Base-by-base conservation (phyloP, 257 asterid species). In the Penstemon barbatus region DNA sequence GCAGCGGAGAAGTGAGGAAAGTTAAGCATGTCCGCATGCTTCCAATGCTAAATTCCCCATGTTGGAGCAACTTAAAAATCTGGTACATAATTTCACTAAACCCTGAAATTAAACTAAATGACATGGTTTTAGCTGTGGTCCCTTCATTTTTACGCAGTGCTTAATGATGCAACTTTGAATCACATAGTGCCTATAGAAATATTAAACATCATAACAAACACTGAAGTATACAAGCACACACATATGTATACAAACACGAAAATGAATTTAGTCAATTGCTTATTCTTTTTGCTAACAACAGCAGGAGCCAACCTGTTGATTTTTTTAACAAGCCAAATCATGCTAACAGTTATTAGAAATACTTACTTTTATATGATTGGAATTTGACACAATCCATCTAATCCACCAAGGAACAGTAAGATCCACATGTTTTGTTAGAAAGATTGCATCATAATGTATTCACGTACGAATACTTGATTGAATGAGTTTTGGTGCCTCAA, bases 21-120 rank as follows among this genome's bases (percentile, higher is more conserved):
- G 53, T 71, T 66, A 65, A 78, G 56, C 74, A 61, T 50, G 51
- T 64, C 65, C 60, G 7, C 37, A 13, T 39, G 42, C 63, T 63
- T 61, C 45, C 51, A 60, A 40, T 40, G 46, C 33, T 61, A 65
- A 45, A 68, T 74, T 56, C 59, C 59, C 61, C 59, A 45, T 49
- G 42, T 46, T 9, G 69, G 25, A 44, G 37, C 37, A 74, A 74
- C 65, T 61, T 56, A 49, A 63, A 19, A 60, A 64, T 44, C 66
- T 5, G 41, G 9, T 42, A 36, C 36, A 11, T 13, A 33, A 36
- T 70, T 57, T 9, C 48, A 19, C 15, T 12, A 25, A 63, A 8
- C 44, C 49, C 59, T 5, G 46, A 58, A 61, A 73, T 41, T 43
- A 10, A 46, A 59, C 73, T 42, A 53, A 53, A 67, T 37, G 51